phyloP scores from a whole-genome alignment of 495 filamentous ascomycete species.

The Lasiosphaeria hispida region DNA sequence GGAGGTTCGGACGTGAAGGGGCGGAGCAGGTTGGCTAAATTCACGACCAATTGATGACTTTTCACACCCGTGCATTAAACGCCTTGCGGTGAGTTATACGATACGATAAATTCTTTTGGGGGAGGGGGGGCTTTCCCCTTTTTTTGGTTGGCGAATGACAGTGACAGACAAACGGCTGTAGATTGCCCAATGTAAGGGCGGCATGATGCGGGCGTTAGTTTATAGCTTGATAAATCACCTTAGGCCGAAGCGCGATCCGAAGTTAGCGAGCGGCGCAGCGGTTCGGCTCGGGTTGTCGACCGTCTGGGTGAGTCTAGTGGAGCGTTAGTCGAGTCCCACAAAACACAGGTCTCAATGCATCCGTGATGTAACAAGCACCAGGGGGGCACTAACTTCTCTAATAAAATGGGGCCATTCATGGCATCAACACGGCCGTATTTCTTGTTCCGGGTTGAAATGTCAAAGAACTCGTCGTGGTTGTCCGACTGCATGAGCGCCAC shows the following conservation, averaged over 20 bases:
- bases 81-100: neutral
- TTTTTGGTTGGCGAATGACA: too few species aligned
- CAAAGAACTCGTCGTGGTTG: conserved; percentile 92
- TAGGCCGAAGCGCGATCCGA: conserved; percentile 69
- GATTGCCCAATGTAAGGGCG: too few species aligned
- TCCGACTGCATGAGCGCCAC: conserved; percentile 80
- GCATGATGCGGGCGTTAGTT: neutral
- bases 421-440: conserved; percentile 93
- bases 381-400: conserved; percentile 71
- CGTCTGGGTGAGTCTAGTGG: conserved; percentile 57
- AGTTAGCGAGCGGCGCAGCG: conserved; percentile 61
- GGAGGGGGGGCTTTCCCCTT: neutral
- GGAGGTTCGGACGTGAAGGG: neutral
- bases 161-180: too few species aligned
- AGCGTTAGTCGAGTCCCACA: too few species aligned
- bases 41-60: conserved; percentile 18
- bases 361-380: too few species aligned
- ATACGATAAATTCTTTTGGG: neutral
- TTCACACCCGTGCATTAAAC: neutral
- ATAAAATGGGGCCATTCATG: conserved; percentile 74
- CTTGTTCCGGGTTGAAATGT: conserved; percentile 78
- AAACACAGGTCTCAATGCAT: neutral
- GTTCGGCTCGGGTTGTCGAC: conserved; percentile 57
- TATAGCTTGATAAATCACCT: conserved; percentile 35
- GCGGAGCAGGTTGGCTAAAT: conserved; percentile 8